Evolutionary conservation across 805 yeast genomes (phyloP), one percentile per base, ranked within the genome.

Genomic region (Ogataea saltuana): DNA sequence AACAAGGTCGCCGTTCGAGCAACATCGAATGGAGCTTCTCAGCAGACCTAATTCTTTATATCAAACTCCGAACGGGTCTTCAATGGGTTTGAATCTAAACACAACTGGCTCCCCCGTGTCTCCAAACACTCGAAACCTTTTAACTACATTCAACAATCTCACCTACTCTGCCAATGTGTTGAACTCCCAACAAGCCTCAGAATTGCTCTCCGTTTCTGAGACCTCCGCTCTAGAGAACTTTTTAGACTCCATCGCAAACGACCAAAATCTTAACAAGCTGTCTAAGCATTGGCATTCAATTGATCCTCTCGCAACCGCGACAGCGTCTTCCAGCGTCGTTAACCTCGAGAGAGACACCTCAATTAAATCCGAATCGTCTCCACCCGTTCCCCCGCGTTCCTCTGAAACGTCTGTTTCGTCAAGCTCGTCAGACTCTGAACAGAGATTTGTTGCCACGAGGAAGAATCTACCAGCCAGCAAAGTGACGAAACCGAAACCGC

Each of bases 201-300:
- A 63, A 26, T 51, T 66, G 27, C 51, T 67, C 18, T 59, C 67
- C 1, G 51, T 54, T 8, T 60, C 69, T 0, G 71, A 67, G 37
- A 50, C 67, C 6, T 53, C 61, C 4, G 70, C 65, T 0, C 46
- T 67, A 28, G 69, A 65, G 35, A 54, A 55, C 8, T 67, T 67
- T 42, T 53, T 67, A 19, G 71, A 67, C 39, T 61, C 67, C 13
- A 63, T 67, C 16, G 70, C 66, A 1, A 64, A 62, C 41, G 65
- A 64, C 39, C 54, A 55, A 13, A 58, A 52, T 29, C 47, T 62
- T 25, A 50, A 39, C 23, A 55, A 53, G 21, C 44, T 63, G 13
- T 58, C 61, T 5, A 61, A 55, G 45, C 63, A 59, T 34, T 63
- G 68, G 68, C 52, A 58, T 17, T 53, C 65, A 4, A 59, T 63